Percentiles rank a stretch among this genome's conserved stretches.
phyloP scores from a whole-genome alignment of 495 filamentous ascomycete species.

The Trichoderma orchidacearum region DNA sequence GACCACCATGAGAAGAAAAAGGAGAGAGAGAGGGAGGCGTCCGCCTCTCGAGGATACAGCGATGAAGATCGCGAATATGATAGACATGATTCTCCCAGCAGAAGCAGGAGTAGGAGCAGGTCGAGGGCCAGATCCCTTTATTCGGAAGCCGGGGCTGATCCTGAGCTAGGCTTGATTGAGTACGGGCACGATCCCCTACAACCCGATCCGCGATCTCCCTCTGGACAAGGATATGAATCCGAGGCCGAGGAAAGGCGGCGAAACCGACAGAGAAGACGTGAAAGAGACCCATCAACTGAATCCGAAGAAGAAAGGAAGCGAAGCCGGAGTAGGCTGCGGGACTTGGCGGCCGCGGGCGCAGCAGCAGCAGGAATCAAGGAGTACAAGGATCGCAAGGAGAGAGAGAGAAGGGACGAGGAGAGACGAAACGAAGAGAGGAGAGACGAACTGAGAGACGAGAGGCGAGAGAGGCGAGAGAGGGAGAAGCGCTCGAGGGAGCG shows the following conservation, averaged over 20 bases:
- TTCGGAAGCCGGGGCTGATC: slow-evolving; percentile 44
- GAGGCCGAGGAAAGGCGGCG: slow-evolving; percentile 16
- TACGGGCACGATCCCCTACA: slow-evolving; percentile 58
- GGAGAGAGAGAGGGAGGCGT: slow-evolving; percentile 32
- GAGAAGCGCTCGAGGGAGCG: slow-evolving; percentile 6
- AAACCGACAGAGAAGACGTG: slow-evolving; percentile 11
- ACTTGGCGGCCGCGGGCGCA: slow-evolving; percentile 55
- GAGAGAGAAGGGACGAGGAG: slow-evolving; percentile 20
- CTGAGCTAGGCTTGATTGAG: slow-evolving; percentile 64
- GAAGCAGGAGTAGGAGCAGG: slow-evolving; percentile 15
- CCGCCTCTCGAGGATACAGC: slow-evolving; percentile 24
- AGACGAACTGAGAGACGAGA: slow-evolving; percentile 12
- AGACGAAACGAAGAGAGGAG: slow-evolving; percentile 10
- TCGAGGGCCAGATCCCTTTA: slow-evolving; percentile 40
- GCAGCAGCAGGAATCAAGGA: slow-evolving; percentile 70
- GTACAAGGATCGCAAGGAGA: slow-evolving; percentile 39
- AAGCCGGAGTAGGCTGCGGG: slow-evolving; percentile 46
- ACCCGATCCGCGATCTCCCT: slow-evolving; percentile 9
- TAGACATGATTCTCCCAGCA: slow-evolving; percentile 7
- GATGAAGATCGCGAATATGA: slow-evolving; percentile 15
- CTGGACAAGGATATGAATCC: slow-evolving; percentile 17
- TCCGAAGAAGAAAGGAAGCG: slow-evolving; percentile 36
- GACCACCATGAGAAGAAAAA: slow-evolving; percentile 48
- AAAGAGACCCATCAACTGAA: slow-evolving; percentile 21
- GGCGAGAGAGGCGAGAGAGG: slow-evolving; percentile 8